Conservation (phyloP, 192 early-diverging fungal genomes). For the Linnemannia zychae region DNA sequence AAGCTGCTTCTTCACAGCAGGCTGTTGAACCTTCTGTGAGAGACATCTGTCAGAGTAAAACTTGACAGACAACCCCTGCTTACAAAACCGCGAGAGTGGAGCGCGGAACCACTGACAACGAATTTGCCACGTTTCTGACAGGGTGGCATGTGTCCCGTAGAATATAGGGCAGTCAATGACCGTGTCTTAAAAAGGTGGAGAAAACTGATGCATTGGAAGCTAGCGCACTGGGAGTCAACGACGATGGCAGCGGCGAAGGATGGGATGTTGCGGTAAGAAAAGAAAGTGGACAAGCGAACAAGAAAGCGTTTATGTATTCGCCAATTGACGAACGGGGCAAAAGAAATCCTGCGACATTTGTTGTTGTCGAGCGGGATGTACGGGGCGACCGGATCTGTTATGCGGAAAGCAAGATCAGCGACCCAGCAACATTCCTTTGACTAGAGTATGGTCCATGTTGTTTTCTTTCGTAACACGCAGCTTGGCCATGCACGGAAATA, state of each 20-base stretch:
- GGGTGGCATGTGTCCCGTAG: not conserved
- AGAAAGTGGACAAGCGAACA: not conserved
- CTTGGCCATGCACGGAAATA: not conserved
- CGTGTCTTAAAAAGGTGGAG: not conserved
- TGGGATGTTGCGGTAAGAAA: not conserved
- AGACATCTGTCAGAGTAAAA: not conserved
- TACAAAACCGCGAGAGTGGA: not conserved
- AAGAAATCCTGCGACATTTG: not conserved
- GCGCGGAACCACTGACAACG: not conserved
- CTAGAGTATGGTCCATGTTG: not conserved
- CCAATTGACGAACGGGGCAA: not conserved
- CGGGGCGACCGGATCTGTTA: not conserved
- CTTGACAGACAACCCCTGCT: not conserved
- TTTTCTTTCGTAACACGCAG: not conserved
- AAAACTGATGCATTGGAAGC: not conserved
- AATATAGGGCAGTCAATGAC: not conserved
- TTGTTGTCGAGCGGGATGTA: not conserved
- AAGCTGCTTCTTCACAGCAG: not conserved
- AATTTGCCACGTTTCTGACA: not conserved
- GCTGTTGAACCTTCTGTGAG: not conserved
- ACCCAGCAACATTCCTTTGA: constrained; percentile 3
- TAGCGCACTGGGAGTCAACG: not conserved
- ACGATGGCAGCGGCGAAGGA: not conserved
- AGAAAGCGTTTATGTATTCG: not conserved
- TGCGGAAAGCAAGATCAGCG: not conserved